Percentiles rank a stretch among this genome's conserved stretches.
Evolutionary conservation across 352 stramenopile species (phyloP).

Genomic region (Saprolegnia parasitica): DNA sequence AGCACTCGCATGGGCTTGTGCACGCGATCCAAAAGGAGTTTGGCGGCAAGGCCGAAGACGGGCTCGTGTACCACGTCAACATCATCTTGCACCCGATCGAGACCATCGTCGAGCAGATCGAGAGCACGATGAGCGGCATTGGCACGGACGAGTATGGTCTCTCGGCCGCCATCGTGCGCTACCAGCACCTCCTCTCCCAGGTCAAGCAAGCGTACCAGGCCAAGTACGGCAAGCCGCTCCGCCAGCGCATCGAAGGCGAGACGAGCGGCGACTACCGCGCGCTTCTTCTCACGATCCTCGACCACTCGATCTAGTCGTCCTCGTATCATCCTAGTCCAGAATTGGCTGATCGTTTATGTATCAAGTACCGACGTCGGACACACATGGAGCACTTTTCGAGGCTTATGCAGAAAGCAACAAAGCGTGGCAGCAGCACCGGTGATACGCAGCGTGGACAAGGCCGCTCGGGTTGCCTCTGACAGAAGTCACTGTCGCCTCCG

Average conservation of each 20-base stretch:
- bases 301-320: conserved; percentile 28
- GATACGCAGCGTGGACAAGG: no score
- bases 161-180: conserved; percentile 50
- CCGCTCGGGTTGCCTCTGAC: no score
- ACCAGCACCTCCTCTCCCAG: conserved; percentile 42
- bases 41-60: conserved; percentile 46
- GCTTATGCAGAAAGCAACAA: no score
- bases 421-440: no score
- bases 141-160: conserved; percentile 55
- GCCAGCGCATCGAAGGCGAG: conserved; percentile 49
- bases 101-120: conserved; percentile 51
- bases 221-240: conserved; percentile 41
- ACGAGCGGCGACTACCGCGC: conserved; percentile 53
- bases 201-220: conserved; percentile 44
- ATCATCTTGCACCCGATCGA: conserved; percentile 49
- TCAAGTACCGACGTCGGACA: no score
- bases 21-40: conserved; percentile 61
- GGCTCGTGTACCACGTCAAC: conserved; percentile 59
- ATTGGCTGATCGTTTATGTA: no score
- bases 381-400: no score
- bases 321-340: no score
- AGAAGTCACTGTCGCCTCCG: no score
- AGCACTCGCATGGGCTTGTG: conserved; percentile 57
- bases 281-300: conserved; percentile 54
- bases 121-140: conserved; percentile 54